These are phyloP conservation scores for Trypanosoma scelopori DNA, from an alignment of 208 protist species.

Conservation along the genomic window DNA sequence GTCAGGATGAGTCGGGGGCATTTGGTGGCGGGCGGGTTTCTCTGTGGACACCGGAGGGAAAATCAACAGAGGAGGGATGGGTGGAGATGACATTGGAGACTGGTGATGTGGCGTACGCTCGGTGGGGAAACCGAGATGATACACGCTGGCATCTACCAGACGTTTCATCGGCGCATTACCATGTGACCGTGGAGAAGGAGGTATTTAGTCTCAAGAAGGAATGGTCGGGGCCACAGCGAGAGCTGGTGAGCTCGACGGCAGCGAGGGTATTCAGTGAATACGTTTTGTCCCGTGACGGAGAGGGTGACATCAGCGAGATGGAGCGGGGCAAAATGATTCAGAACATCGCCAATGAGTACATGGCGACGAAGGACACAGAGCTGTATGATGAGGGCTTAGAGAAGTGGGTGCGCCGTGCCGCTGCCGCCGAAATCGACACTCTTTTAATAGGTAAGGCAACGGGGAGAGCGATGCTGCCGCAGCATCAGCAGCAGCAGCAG, in stretches of 20 bases:
- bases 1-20: constrained; percentile 8
- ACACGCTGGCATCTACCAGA: constrained; percentile 28
- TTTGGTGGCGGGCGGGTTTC: constrained; percentile 7
- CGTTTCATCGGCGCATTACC: neutral
- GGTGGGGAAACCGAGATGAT: neutral
- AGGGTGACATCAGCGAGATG: neutral
- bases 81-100: constrained; percentile 9
- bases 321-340: constrained; percentile 12
- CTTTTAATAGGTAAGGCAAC: constrained; percentile 11
- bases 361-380: constrained; percentile 14
- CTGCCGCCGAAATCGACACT: neutral
- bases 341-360: constrained; percentile 33
- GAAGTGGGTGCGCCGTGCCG: constrained; percentile 19
- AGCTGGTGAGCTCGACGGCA: neutral
- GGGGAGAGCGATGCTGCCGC: neutral
- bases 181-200: constrained; percentile 8
- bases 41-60: constrained; percentile 30
- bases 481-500: too few relatives aligned
- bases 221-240: constrained; percentile 17
- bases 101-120: constrained; percentile 23
- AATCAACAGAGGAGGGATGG: constrained; percentile 21
- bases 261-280: constrained; percentile 8
- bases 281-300: neutral
- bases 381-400: constrained; percentile 13
- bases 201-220: constrained; percentile 14